These are phyloP conservation scores for Tritrichomonas foetus DNA, from an alignment of 208 protist species.

Conservation along the genomic window DNA sequence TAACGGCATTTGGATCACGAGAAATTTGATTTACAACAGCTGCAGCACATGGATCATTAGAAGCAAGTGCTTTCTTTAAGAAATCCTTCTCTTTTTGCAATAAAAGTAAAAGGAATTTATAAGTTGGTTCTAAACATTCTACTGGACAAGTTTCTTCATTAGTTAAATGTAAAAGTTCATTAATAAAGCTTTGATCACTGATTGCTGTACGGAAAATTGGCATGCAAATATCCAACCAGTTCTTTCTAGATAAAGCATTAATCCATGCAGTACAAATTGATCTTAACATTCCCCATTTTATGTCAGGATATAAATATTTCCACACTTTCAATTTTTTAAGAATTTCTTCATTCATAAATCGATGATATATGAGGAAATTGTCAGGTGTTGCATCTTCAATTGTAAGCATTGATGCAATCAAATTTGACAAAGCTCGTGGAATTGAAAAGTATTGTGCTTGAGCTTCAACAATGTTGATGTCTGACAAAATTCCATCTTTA, in stretches of 20 bases:
- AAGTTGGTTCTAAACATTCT: background rate
- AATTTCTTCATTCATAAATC: background rate
- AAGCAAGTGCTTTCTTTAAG: background rate
- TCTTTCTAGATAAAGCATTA: background rate
- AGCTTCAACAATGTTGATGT: background rate
- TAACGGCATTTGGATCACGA: background rate
- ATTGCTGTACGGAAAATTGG: background rate
- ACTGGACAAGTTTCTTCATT: background rate
- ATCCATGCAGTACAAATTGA: background rate
- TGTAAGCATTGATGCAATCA: background rate
- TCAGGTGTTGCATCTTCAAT: background rate
- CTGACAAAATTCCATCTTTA: constrained; percentile 17
- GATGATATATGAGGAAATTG: background rate
- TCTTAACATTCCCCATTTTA: background rate
- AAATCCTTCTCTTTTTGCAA: background rate
- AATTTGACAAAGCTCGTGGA: background rate
- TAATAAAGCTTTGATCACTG: background rate
- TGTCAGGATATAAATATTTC: background rate
- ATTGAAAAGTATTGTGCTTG: background rate
- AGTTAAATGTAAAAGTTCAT: background rate
- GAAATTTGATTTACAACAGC: background rate
- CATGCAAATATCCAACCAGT: too few relatives aligned
- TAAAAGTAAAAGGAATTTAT: background rate
- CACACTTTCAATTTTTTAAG: background rate
- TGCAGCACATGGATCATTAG: background rate